Conservation (phyloP, 345 rosid species). For the Bruguiera sexangula region DNA sequence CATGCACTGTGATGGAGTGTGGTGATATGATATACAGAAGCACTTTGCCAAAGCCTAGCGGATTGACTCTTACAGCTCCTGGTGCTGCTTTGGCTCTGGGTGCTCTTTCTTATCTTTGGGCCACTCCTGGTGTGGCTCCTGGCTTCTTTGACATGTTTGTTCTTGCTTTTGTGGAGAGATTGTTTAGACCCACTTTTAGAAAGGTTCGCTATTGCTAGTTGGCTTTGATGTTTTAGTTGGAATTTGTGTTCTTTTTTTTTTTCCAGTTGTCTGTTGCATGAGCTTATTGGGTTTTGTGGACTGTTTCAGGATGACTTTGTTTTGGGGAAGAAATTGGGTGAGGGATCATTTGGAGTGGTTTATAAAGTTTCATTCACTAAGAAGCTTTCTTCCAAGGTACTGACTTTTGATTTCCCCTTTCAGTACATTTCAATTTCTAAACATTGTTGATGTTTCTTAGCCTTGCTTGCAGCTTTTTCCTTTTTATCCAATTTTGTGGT, state of each 20-base stretch:
- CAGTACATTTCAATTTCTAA: not conserved
- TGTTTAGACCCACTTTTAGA: conserved; percentile 65
- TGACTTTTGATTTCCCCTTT: conserved; percentile 9
- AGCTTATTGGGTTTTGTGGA: conserved; percentile 15
- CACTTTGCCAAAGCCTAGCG: conserved; percentile 80
- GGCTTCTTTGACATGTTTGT: conserved; percentile 96
- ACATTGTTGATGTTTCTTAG: not conserved
- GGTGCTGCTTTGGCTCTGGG: conserved; percentile 78
- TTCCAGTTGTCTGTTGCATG: conserved; percentile 2
- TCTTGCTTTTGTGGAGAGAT: conserved; percentile 87
- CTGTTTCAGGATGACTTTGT: conserved; percentile 78
- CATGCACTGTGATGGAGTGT: conserved; percentile 98
- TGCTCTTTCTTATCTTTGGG: conserved; percentile 90
- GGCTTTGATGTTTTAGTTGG: not conserved
- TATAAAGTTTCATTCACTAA: conserved; percentile 62
- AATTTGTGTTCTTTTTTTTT: not conserved
- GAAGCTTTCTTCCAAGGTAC: conserved; percentile 70
- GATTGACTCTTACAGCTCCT: conserved; percentile 69
- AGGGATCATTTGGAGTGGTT: conserved; percentile 94
- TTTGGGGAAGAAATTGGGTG: conserved; percentile 93
- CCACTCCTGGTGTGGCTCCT: conserved; percentile 98
- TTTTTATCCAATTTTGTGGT: not conserved
- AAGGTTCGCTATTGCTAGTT: conserved; percentile 42
- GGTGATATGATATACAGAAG: conserved; percentile 93
- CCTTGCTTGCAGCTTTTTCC: conserved; percentile 1